phyloP scores from a whole-genome alignment of 2,329 filamentous ascomycete genomes.

The Phaeoacremonium minimum region DNA sequence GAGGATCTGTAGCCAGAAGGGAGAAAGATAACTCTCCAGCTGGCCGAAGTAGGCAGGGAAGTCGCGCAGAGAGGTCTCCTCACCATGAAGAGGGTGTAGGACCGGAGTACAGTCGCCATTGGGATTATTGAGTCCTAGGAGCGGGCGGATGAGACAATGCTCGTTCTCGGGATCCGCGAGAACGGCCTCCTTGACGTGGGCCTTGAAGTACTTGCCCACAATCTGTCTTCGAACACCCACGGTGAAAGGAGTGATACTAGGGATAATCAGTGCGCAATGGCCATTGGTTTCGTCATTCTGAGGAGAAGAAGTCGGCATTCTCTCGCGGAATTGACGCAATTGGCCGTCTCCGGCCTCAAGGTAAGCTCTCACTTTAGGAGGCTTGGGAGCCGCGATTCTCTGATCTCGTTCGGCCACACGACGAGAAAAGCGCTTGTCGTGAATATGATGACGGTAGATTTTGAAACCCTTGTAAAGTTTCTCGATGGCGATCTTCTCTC shows the following conservation, averaged over 20 bases:
- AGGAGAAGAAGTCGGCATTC: too few relatives aligned
- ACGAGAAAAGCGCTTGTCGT: too few relatives aligned
- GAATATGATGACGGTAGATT: too few relatives aligned
- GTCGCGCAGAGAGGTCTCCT: not conserved
- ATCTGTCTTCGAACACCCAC: not conserved
- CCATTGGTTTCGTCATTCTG: too few relatives aligned
- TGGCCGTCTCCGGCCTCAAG: too few relatives aligned
- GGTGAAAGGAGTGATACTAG: too few relatives aligned
- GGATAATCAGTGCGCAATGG: too few relatives aligned
- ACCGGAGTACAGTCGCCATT: not conserved
- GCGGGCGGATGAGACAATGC: not conserved
- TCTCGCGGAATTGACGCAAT: too few relatives aligned
- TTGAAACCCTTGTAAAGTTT: not conserved
- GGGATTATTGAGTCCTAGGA: not conserved
- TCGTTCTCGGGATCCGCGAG: not conserved
- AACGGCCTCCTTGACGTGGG: not conserved
- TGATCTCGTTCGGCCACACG: not conserved
- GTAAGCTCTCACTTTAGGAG: too few relatives aligned
- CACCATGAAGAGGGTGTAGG: not conserved
- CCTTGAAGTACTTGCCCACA: not conserved
- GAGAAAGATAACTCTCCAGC: not conserved
- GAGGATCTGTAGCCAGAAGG: too few relatives aligned
- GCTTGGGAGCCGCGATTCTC: not conserved
- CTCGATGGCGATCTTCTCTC: not conserved
- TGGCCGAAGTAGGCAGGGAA: not conserved